A percentile compares a stretch with the other conserved stretches of the same genome.
These are phyloP conservation scores for Termitomyces sp. DNA, from an alignment of 768 basidiomycete genomes.

Conservation along the genomic window DNA sequence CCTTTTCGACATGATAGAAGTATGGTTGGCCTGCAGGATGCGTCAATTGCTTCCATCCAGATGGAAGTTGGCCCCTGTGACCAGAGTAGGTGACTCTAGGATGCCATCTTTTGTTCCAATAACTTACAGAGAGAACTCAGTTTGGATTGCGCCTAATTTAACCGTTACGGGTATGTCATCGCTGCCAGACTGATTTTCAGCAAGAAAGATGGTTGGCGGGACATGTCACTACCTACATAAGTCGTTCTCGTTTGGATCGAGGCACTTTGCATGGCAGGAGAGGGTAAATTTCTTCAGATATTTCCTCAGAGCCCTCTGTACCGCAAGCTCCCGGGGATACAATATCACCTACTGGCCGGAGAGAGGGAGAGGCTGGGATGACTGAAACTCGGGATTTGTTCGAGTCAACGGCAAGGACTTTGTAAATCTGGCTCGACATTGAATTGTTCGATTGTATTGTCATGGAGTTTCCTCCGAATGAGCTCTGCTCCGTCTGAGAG, in stretches of 20 bases:
- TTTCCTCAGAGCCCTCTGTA: background rate
- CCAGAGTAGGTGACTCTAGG: background rate
- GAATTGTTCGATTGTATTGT: background rate
- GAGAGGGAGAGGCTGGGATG: background rate
- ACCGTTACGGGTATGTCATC: background rate
- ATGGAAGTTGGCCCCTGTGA: constrained; percentile 1
- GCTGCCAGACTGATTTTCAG: background rate
- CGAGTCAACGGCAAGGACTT: background rate
- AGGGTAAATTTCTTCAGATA: background rate
- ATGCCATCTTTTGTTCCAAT: background rate
- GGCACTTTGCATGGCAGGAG: background rate
- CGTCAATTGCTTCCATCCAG: constrained; percentile 8
- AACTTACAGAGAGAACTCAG: constrained; percentile 1
- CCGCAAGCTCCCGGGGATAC: too few species aligned
- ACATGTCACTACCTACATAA: background rate
- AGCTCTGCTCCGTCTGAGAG: background rate
- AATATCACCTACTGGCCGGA: background rate
- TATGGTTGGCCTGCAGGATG: constrained; percentile 12
- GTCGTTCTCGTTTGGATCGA: background rate
- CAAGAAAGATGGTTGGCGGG: too few species aligned
- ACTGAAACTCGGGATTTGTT: background rate
- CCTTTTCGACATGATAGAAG: constrained; percentile 7
- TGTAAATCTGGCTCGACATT: background rate
- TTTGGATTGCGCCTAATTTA: background rate
- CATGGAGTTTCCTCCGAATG: background rate